phyloP scores from a whole-genome alignment of 805 yeast genomes.

The Wickerhamiella allomyrinae region DNA sequence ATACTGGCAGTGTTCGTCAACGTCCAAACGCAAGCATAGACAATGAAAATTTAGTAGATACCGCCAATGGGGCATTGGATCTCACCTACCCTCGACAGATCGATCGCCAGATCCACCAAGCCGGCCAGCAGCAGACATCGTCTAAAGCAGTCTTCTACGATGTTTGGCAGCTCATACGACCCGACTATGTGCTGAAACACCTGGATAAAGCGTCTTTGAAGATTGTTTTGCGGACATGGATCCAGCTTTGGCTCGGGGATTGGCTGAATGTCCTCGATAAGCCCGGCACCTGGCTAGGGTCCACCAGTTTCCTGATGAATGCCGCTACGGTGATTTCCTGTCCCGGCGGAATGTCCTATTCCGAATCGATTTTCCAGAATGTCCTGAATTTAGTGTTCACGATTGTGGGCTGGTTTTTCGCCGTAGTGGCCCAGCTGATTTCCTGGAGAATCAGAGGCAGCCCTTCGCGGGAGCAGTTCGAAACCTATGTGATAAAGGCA shows the following conservation, averaged over 20 bases:
- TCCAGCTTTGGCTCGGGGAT: slow-evolving; percentile 11
- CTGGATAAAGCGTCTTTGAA: slow-evolving; percentile 13
- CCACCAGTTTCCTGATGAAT: slow-evolving; percentile 13
- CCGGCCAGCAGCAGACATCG: neutral
- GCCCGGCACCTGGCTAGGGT: slow-evolving; percentile 14
- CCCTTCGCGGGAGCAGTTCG: neutral
- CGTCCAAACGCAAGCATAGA: neutral
- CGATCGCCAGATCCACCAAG: neutral
- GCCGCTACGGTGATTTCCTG: slow-evolving; percentile 13
- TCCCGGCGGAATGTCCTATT: slow-evolving; percentile 16
- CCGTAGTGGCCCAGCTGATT: slow-evolving; percentile 18
- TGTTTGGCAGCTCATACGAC: neutral
- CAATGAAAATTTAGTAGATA: neutral
- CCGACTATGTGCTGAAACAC: neutral
- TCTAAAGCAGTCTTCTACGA: neutral
- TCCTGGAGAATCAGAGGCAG: slow-evolving; percentile 10
- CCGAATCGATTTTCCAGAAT: slow-evolving; percentile 9
- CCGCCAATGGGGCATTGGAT: neutral
- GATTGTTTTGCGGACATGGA: slow-evolving; percentile 17
- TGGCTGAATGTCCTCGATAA: slow-evolving; percentile 10
- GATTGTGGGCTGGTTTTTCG: slow-evolving; percentile 11
- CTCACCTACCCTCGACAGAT: neutral
- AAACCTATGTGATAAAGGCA: neutral
- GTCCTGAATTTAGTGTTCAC: slow-evolving; percentile 10
- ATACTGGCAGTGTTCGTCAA: neutral